Percentiles rank a stretch among this genome's conserved stretches.
phyloP scores from a whole-genome alignment of 2,329 filamentous ascomycete species.

The Sphaerulina vaccinii region DNA sequence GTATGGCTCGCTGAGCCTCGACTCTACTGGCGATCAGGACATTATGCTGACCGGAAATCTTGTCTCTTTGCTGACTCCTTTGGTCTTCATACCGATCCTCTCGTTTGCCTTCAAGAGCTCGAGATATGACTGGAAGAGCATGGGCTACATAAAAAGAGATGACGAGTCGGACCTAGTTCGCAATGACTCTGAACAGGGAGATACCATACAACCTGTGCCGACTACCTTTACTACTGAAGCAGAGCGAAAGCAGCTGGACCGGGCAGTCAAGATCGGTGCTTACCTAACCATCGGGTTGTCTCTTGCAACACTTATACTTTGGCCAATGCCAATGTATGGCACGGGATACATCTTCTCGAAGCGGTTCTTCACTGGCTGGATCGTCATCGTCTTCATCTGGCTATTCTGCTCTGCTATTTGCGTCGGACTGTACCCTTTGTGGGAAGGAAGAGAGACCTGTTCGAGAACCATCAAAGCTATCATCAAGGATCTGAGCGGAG shows the following conservation, averaged over 20 bases:
- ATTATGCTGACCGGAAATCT: slow-evolving; percentile 89
- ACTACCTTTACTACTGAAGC: not conserved
- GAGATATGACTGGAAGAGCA: slow-evolving; percentile 80
- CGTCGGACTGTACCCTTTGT: slow-evolving; percentile 13
- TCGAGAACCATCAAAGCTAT: slow-evolving; percentile 11
- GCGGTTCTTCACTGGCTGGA: slow-evolving; percentile 49
- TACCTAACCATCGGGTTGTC: slow-evolving; percentile 62
- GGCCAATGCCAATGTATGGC: slow-evolving; percentile 53
- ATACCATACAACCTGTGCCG: not conserved
- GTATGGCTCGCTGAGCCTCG: slow-evolving; percentile 66
- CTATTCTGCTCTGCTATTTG: slow-evolving; percentile 44
- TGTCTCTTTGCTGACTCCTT: slow-evolving; percentile 70
- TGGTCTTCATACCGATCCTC: slow-evolving; percentile 70
- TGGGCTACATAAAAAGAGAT: slow-evolving; percentile 71
- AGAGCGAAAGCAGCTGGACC: slow-evolving; percentile 30
- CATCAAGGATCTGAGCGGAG: slow-evolving; percentile 7
- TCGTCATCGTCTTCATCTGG: slow-evolving; percentile 48
- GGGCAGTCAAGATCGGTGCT: slow-evolving; percentile 51
- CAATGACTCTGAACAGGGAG: not conserved
- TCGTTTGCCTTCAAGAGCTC: slow-evolving; percentile 65
- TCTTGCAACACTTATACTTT: slow-evolving; percentile 47
- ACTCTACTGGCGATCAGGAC: slow-evolving; percentile 65
- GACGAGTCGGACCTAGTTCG: slow-evolving; percentile 64
- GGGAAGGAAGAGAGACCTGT: slow-evolving; percentile 7
- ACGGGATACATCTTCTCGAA: slow-evolving; percentile 49